Evolutionary conservation across 2,329 filamentous ascomycete species (phyloP), one percentile per base, ranked within the genome.

Genomic region (Eutypella sp.): DNA sequence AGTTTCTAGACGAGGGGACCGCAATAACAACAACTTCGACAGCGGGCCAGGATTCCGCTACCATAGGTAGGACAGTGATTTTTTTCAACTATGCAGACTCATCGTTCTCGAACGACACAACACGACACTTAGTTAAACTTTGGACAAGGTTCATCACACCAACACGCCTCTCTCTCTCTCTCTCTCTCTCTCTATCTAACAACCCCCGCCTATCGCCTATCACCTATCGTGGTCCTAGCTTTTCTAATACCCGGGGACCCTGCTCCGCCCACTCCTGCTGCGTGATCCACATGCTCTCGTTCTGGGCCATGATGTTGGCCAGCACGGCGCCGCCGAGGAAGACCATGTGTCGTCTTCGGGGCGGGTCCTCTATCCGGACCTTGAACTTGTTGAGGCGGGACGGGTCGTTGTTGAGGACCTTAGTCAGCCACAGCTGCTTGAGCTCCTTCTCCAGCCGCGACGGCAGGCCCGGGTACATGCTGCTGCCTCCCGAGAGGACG

Each of bases 261-360:
- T 96, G 86, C 71, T 99, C 93, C 62, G 93, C 81, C 93, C 93
- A 99, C 71, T 99, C 93, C 62, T 87, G 79, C 77, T 96, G 96
- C 57, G 86, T 87, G 62, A 99, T 91, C 93, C 93, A 99, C 93
- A 97, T 97, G 67, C 85, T 87, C 68, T 96, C 89, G 74, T 96
- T 97, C 72, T 97, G 91, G 39, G 93, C 91, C 87, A 99, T 97
- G 68, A 99, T 95, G 67, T 97, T 97, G 58, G 93, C 93, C 60
- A 99, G 75, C 52, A 99, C 93, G 22, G 93, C 93, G 58, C 93
- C 93, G 47, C 93, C 93, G 46, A 99, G 72, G 78, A 99, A 97
- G n/a, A 99, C 93, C 91, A 99, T 97, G 75, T 99, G 93, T 69
- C 92, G 81, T 73, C 93, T 82, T 71, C 93, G 81, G 27, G 93